phyloP scores from a whole-genome alignment of 2,329 filamentous ascomycete genomes.

The Kalmusia sp. region DNA sequence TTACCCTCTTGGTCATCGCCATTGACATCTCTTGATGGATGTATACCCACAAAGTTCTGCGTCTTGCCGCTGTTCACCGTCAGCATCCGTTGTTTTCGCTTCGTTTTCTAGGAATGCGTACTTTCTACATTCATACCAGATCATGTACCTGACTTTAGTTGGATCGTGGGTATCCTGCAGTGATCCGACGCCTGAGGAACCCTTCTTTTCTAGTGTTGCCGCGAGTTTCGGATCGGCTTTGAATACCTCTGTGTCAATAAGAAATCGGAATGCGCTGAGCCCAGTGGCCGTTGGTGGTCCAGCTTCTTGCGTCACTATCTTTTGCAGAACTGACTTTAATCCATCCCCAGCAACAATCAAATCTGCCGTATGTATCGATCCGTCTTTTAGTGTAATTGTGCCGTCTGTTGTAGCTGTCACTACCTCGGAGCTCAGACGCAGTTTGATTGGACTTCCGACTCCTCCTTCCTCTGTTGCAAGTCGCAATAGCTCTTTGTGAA shows the following conservation, averaged over 20 bases:
- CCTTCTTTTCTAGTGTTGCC: too few relatives aligned
- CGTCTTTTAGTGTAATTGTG: conserved; percentile 7
- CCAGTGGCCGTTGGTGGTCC: conserved; percentile 3
- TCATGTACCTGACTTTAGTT: conserved; percentile 8
- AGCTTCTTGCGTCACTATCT: conserved; percentile 1
- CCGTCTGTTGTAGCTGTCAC: conserved; percentile 1
- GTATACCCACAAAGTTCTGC: conserved; percentile 13
- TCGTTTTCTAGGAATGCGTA: background rate
- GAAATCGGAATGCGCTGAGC: conserved; percentile 12
- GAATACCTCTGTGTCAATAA: conserved; percentile 4
- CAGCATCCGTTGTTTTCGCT: background rate
- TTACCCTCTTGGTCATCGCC: conserved; percentile 6
- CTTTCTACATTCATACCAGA: conserved; percentile 11
- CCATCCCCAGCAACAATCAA: conserved; percentile 14
- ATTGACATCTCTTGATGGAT: background rate
- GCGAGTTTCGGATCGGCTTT: background rate
- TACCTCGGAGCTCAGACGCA: background rate
- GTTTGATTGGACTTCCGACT: background rate
- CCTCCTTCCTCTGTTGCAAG: conserved; percentile 3
- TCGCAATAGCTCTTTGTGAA: conserved; percentile 8
- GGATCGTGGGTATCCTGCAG: conserved; percentile 3
- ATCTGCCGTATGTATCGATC: conserved; percentile 10
- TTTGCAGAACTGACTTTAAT: conserved; percentile 2
- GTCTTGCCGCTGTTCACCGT: conserved; percentile 1
- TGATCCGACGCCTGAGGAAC: background rate